Conservation (phyloP, 495 filamentous ascomycete species). For the Cairneyella variabilis region DNA sequence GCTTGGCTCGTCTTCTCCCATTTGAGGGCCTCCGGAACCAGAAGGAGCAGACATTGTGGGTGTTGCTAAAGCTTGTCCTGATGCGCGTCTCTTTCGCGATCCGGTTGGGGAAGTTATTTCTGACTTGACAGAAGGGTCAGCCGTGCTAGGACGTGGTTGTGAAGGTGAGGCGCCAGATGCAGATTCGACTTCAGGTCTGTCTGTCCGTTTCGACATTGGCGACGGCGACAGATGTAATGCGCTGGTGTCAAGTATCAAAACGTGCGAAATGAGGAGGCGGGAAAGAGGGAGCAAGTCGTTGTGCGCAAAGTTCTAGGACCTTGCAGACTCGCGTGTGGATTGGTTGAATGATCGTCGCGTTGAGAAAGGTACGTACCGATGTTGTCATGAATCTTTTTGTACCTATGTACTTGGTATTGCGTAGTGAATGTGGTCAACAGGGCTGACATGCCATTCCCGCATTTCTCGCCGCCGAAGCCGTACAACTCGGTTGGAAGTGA, state of each 20-base stretch:
- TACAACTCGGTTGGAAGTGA: constrained; percentile 7
- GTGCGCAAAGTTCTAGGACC: constrained; percentile 9
- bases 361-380: no score
- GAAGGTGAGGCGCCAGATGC: constrained; percentile 12
- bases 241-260: constrained; percentile 4
- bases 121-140: constrained; percentile 17
- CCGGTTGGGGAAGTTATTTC: constrained; percentile 13
- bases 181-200: constrained; percentile 18
- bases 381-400: no score
- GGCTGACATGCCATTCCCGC: constrained; percentile 23
- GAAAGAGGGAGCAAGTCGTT: constrained; percentile 14
- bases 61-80: constrained; percentile 6
- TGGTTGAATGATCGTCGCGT: constrained; percentile 18
- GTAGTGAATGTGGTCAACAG: constrained; percentile 14
- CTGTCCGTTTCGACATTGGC: constrained; percentile 26
- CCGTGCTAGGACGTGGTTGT: constrained; percentile 10
- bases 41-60: constrained; percentile 21
- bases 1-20: constrained; percentile 15
- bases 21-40: not conserved
- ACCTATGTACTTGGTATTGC: no score
- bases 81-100: constrained; percentile 23
- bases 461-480: constrained; percentile 16
- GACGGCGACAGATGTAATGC: not conserved
- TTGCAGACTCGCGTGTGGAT: constrained; percentile 15
- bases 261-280: constrained; percentile 15